phyloP scores from a whole-genome alignment of 2,329 filamentous ascomycete species.

The Aschersonia sp. region DNA sequence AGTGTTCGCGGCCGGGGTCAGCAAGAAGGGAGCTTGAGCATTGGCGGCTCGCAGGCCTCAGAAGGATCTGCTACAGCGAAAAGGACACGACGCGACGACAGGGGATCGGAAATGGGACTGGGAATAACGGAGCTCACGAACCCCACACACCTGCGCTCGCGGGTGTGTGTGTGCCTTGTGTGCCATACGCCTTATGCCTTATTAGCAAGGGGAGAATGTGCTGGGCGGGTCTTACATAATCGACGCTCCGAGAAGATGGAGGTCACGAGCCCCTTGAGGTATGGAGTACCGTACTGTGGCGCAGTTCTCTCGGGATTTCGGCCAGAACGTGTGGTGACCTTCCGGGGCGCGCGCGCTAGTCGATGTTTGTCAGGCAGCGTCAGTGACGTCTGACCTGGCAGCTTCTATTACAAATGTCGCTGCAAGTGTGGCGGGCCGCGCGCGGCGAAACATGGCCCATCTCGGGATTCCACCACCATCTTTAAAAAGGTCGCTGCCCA shows the following conservation, averaged over 20 bases:
- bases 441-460: not conserved
- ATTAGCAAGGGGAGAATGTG: too few relatives aligned
- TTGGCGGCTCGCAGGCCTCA: not conserved
- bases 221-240: not conserved
- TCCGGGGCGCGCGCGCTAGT: not conserved
- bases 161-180: too few relatives aligned
- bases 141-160: not conserved
- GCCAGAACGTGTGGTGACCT: too few relatives aligned
- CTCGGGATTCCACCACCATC: too few relatives aligned
- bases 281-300: not conserved
- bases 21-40: conserved; percentile 1
- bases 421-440: not conserved
- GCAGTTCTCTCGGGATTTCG: not conserved
- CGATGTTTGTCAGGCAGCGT: not conserved
- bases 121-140: not conserved
- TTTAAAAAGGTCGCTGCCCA: too few relatives aligned
- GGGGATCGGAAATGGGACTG: not conserved
- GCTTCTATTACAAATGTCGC: not conserved
- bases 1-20: not conserved
- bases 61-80: not conserved
- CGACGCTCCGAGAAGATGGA: not conserved
- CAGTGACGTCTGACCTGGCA: not conserved
- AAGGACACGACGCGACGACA: conserved; percentile 6
- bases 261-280: too few relatives aligned
- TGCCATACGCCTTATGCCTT: too few relatives aligned